Base-by-base conservation (phyloP, 1,139 yeast genomes). In the Zygoascus meyerae region DNA sequence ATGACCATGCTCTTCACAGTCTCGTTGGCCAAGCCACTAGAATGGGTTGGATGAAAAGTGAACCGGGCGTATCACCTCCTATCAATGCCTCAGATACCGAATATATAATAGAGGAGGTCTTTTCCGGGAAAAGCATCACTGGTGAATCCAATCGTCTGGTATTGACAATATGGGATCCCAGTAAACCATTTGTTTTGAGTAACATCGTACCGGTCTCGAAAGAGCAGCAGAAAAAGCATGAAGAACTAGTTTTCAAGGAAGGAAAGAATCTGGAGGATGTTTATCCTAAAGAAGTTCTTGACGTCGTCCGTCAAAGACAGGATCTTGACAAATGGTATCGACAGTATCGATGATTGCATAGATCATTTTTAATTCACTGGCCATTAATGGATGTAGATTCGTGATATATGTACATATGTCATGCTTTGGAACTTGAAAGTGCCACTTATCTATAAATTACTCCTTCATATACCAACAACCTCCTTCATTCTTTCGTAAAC, bases 31-130 rank as follows among this genome's bases (percentile, higher is more conserved):
- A 92, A 65, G 85, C 86, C 65, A 73, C 83, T 4, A 76, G 97
- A 55, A 71, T 86, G 44, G 90, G 61, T 16, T 90, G 46, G 72
- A 21, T 26, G 26, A 35, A 29, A 7, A 18, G 26, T 11, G 44
- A 44, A 7, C 7, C 14, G 18, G 43, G 35, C 18, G 43, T 10
- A 14, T 18, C 43, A 7, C 51, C 57, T 2, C 95, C 92, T 26
- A 72, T 89, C 36, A 75, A 90, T 5, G 61, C 82, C 46, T 69
- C 68, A 45, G 98, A 92, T 52, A 81, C 86, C 17, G 86, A 81
- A 44, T 92, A 89, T 60, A 72, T 92, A n/a, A 73, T 90, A 41
- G 97, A 90, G 60, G 98, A 92, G 65, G 82, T 92, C 1, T 92
- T 81, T 71, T 78, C 94, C 51, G 97, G 97, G 8, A 87, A 87